These are phyloP conservation scores for Penicillium crystallinum DNA, from an alignment of 495 filamentous ascomycete genomes.

Conservation along the genomic window DNA sequence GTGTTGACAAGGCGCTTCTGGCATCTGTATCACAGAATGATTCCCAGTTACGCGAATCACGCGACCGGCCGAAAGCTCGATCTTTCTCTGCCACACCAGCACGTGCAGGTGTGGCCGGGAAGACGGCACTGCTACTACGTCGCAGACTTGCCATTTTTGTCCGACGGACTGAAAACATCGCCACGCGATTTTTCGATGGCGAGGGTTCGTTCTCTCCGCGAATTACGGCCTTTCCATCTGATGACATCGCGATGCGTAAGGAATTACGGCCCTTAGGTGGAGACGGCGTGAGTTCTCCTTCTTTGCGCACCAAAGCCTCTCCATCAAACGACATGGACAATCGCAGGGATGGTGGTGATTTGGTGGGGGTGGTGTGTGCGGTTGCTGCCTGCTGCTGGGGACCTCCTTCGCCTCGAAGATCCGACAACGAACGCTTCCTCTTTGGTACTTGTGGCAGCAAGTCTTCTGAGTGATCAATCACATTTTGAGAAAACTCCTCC, in stretches of 20 bases:
- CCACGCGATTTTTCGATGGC: slow-evolving; percentile 49
- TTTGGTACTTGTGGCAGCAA: slow-evolving; percentile 25
- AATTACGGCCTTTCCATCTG: slow-evolving; percentile 48
- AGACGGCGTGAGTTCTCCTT: slow-evolving; percentile 61
- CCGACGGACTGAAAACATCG: slow-evolving; percentile 46
- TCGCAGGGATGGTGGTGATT: slow-evolving; percentile 43
- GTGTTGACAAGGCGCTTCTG: slow-evolving; percentile 63
- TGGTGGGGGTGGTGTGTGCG: slow-evolving; percentile 20
- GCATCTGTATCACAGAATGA: slow-evolving; percentile 70
- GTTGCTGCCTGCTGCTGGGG: slow-evolving; percentile 12
- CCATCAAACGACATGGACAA: slow-evolving; percentile 77
- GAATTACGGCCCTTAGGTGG: slow-evolving; percentile 54
- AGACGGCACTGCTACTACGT: slow-evolving; percentile 55
- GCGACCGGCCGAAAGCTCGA: slow-evolving; percentile 59
- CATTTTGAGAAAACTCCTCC: slow-evolving; percentile 17
- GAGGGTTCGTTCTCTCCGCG: slow-evolving; percentile 43
- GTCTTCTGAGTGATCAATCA: slow-evolving; percentile 15
- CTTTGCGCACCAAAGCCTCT: slow-evolving; percentile 70
- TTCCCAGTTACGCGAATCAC: slow-evolving; percentile 81
- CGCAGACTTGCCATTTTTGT: slow-evolving; percentile 52
- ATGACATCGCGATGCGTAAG: slow-evolving; percentile 45
- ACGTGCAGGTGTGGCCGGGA: slow-evolving; percentile 32
- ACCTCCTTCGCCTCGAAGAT: slow-evolving; percentile 18
- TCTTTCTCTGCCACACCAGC: slow-evolving; percentile 30
- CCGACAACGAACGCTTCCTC: slow-evolving; percentile 36